Evolutionary conservation across 1,284 basidiomycete genomes (phyloP), one percentile per base, ranked within the genome.

Genomic region (Irpex sp.): DNA sequence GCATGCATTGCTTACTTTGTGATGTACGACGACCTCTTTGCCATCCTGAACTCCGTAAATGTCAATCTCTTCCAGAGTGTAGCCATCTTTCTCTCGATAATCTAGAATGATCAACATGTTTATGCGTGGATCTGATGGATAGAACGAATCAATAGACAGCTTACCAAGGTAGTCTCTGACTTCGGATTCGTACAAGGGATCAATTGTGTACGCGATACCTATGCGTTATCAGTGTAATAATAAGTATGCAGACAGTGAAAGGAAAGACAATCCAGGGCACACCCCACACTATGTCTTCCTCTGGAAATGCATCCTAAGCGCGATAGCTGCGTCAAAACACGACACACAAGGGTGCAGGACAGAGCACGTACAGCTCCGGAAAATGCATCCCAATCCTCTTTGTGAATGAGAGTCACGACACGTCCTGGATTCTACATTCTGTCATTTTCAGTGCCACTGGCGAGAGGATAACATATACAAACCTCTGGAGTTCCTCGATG

Each of bases 401-500:
- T 89, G 69, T 91, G 89, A n/a, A 95, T 81, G 3, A 96, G 78
- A 1, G 94, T 96, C 4, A 94, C 94, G 1, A 94, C 94, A n/a
- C 93, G 79, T 3, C 93, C 93, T 4, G 92, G 92, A 61, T 78
- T 83, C 88, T 92, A 15, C 17, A 13, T 2, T 0, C 43, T 5
- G 33, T 35, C 33, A 35, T 7, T 46, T 46, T n/a, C 43, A 46
- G 43, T 46, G 2, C 13, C 5, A 46, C 4, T 46, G 2, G 8
- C 33, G 33, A 35, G 8, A 7, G 7, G 1, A 35, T 35, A 35
- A 35, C 8, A 35, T 35, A 26, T 7, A 47, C 4, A 55, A 59
- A 90, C 91, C 79, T 92, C 86, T 2, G 86, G 88, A 1, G 92
- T 93, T 17, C 92, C 92, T 21, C 92, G 83, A 75, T 96, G 94